A percentile compares a stretch with the other conserved stretches of the same genome.
phyloP scores from a whole-genome alignment of 768 basidiomycete genomes.

The Hypsizygus marmoreus region DNA sequence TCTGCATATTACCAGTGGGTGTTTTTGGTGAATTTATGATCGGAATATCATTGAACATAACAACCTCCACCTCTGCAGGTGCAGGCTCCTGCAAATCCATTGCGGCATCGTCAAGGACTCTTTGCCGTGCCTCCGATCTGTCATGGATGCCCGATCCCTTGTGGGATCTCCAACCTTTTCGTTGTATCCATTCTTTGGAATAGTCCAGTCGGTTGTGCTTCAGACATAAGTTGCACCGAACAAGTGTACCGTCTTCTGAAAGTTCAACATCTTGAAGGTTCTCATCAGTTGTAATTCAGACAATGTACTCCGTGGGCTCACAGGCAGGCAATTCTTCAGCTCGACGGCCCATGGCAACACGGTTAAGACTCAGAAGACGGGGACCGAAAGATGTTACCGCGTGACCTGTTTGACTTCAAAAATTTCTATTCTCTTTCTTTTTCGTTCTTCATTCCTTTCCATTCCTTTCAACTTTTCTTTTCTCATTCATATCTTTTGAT shows the following conservation, averaged over 20 bases:
- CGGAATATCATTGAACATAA: neutral
- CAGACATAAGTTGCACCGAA: conserved; percentile 6
- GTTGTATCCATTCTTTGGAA: conserved; percentile 4
- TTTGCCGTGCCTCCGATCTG: neutral
- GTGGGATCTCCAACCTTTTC: conserved; percentile 1
- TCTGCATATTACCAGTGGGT: neutral
- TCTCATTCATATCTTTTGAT: neutral
- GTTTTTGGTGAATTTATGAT: neutral
- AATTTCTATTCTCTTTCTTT: neutral
- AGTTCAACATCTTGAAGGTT: conserved; percentile 2
- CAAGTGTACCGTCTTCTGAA: conserved; percentile 4
- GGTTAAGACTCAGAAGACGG: neutral
- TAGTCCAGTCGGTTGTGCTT: neutral
- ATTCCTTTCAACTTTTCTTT: neutral
- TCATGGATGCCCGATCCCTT: conserved; percentile 1
- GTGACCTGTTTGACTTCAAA: neutral
- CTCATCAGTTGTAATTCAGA: neutral
- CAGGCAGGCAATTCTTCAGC: neutral
- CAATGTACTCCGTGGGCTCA: neutral
- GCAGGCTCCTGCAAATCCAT: neutral
- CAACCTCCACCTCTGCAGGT: neutral
- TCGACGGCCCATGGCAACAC: neutral
- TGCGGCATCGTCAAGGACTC: neutral
- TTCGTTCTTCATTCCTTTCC: neutral
- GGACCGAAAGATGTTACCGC: no score